Conservation (phyloP, 2,329 filamentous ascomycete species). For the Penicillium sp. region DNA sequence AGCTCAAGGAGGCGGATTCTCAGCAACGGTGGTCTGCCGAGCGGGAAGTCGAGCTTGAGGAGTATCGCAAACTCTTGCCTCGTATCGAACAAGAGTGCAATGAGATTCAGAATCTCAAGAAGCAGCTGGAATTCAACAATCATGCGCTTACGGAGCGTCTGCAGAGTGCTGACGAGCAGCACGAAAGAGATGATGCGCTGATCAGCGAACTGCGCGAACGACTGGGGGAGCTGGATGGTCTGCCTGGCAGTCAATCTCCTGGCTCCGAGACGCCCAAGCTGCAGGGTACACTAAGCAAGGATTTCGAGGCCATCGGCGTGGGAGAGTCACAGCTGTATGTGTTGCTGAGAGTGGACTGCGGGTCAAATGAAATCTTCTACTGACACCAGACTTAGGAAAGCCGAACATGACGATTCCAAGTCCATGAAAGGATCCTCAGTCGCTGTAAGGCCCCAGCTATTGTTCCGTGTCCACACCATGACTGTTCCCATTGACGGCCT, state of each 20-base stretch:
- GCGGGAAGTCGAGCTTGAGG: slow-evolving; percentile 38
- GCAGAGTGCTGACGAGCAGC: slow-evolving; percentile 40
- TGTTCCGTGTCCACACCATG: slow-evolving; percentile 10
- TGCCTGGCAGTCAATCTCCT: slow-evolving; percentile 35
- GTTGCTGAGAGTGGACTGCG: background rate
- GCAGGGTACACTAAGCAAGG: slow-evolving; percentile 37
- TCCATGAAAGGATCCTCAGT: slow-evolving; percentile 30
- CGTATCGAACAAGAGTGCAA: slow-evolving; percentile 45
- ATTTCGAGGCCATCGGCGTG: slow-evolving; percentile 38
- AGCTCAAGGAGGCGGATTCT: slow-evolving; percentile 42
- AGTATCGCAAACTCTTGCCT: slow-evolving; percentile 42
- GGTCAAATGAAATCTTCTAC: slow-evolving; percentile 2
- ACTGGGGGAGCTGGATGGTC: slow-evolving; percentile 38
- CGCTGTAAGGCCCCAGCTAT: slow-evolving; percentile 19
- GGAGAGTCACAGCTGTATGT: slow-evolving; percentile 37
- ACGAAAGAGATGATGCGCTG: slow-evolving; percentile 36
- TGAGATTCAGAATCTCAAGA: slow-evolving; percentile 45
- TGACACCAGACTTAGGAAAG: slow-evolving; percentile 29
- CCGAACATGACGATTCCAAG: slow-evolving; percentile 37
- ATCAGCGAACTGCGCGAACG: slow-evolving; percentile 40
- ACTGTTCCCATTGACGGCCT: background rate
- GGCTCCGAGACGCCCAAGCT: slow-evolving; percentile 35
- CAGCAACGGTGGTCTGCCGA: slow-evolving; percentile 37
- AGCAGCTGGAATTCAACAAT: slow-evolving; percentile 45
- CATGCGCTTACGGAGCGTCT: slow-evolving; percentile 42